Base-by-base conservation (phyloP, 306 rosid genomes). In the apple (Malus domestica) region DNA sequence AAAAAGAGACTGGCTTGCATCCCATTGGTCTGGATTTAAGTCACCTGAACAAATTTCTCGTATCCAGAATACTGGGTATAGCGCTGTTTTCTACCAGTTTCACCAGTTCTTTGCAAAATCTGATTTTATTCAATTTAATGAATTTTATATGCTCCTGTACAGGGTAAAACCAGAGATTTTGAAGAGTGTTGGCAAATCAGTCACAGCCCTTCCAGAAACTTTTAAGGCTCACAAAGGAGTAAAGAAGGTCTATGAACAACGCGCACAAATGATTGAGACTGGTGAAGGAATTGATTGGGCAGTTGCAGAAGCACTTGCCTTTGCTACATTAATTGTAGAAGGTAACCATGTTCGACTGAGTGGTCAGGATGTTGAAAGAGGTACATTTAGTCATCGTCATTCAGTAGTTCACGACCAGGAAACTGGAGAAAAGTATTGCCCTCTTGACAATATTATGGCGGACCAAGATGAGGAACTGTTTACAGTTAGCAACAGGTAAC, bases 221-320 rank as follows among this genome's bases (percentile, higher is more conserved):
- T 90, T 92, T 83, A 85, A 93, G 81, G 96, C 93, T 61, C 98
- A 90, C 67, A 90, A 86, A 85, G 97, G 88, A 65, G 98, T 95
- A 72, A 95, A 92, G 85, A 95, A 88, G 83, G 87, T 92, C 68
- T 95, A 95, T 49, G 97, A 90, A 13, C 90, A 80, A 33, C 92
- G 97, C 51, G 90, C 91, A 19, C 95, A 90, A 84, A 95, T 95
- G 98, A 88, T 95, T 76, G 97, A 95, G 85, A 87, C 95, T 8
- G 97, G 97, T 62, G 97, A 90, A 81, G 97, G 93, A 79, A 89
- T 95, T 78, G 98, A 95, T 81, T 95, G 97, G 98, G 97, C 97
- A 67, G 81, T 85, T 78, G 98, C 84, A 4, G 98, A 95, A 87
- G 90, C 98, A 79, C 98, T 95, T 84, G 97, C 98, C 80, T 90